These are phyloP conservation scores for Microsporum canis DNA, from an alignment of 2,329 filamentous ascomycete species.

Conservation along the genomic window DNA sequence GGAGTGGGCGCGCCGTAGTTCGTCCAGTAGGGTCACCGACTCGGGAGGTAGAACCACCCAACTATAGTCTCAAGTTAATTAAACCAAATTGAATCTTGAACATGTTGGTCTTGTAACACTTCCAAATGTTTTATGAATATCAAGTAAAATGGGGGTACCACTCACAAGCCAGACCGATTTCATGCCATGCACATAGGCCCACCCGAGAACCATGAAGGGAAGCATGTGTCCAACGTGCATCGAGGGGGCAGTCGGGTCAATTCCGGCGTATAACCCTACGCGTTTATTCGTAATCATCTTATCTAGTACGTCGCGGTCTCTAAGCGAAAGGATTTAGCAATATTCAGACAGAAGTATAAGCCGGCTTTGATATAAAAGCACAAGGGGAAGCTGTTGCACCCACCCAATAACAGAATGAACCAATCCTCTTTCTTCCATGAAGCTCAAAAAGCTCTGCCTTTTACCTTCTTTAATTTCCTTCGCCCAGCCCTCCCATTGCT, in stretches of 20 bases:
- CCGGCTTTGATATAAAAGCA: not conserved
- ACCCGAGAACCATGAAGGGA: constrained; percentile 41
- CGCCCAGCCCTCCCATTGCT: constrained; percentile 31
- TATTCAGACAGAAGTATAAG: not conserved
- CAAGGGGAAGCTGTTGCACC: not conserved
- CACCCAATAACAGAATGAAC: constrained; percentile 38
- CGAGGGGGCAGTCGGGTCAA: constrained; percentile 41
- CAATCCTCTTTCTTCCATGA: constrained; percentile 37
- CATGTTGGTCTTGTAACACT: not conserved
- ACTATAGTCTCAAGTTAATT: constrained; percentile 19
- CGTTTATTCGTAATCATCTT: constrained; percentile 36
- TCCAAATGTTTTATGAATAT: not conserved
- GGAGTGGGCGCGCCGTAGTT: constrained; percentile 28
- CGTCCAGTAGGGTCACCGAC: constrained; percentile 40
- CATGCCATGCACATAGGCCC: constrained; percentile 40
- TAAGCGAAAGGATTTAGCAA: constrained; percentile 11
- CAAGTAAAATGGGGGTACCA: not conserved
- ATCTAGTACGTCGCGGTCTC: constrained; percentile 34
- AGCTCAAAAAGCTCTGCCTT: constrained; percentile 33
- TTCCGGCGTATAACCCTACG: constrained; percentile 37
- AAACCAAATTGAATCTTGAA: not conserved
- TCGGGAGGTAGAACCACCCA: constrained; percentile 37
- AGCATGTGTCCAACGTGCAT: constrained; percentile 42
- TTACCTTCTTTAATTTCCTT: constrained; percentile 34
- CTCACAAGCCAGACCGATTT: constrained; percentile 36